Percentiles rank a stretch among this genome's conserved stretches.
phyloP scores from a whole-genome alignment of 176 grass and related monocot species.

The Oryza australiensis region DNA sequence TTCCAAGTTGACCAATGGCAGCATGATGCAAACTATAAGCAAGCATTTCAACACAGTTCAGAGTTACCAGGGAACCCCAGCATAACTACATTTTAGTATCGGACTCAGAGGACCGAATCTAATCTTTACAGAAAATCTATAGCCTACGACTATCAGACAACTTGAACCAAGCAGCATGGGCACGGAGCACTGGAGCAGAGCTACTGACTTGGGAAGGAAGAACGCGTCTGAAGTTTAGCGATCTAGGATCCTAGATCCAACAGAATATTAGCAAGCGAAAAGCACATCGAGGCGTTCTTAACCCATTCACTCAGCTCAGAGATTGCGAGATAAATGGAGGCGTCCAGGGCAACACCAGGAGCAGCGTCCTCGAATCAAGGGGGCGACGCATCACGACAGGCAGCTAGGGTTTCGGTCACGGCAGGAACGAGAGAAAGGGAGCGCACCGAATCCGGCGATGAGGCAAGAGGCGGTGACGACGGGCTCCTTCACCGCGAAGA shows the following conservation, averaged over 20 bases:
- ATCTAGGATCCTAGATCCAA: conserved; percentile 25
- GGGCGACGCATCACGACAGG: neutral
- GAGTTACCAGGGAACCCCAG: neutral
- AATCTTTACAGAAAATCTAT: neutral
- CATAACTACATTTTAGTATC: neutral
- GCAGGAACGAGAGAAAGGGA: neutral
- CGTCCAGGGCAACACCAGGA: too few relatives aligned
- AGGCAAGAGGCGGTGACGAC: conserved; percentile 86
- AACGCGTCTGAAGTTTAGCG: too few relatives aligned
- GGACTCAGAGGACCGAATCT: neutral
- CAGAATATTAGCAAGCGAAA: neutral
- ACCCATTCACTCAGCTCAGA: neutral
- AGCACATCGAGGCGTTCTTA: neutral
- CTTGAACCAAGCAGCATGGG: neutral
- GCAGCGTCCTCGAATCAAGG: neutral
- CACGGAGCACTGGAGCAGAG: neutral
- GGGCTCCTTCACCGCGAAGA: conserved; percentile 82
- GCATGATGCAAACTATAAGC: neutral
- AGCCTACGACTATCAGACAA: neutral
- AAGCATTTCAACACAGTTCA: neutral
- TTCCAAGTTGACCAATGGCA: neutral
- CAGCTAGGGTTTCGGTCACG: conserved; percentile 26
- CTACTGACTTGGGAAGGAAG: neutral
- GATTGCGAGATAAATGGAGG: neutral
- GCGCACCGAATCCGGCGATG: conserved; percentile 84